These are phyloP conservation scores for Micractinium conductrix DNA, from an alignment of 139 green algal species.

Conservation along the genomic window DNA sequence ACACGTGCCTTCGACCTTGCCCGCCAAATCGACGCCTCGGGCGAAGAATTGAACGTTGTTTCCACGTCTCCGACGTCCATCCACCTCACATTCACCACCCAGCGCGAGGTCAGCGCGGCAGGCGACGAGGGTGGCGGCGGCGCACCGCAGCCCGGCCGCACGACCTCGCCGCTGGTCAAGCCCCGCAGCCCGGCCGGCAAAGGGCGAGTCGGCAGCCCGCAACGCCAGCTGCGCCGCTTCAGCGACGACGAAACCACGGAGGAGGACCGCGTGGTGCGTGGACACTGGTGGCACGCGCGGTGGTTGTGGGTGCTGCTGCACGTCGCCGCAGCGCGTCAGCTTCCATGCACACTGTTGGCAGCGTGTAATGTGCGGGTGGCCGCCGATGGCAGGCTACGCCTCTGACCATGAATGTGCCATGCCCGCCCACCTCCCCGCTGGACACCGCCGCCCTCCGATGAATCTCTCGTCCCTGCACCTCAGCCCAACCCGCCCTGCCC, in stretches of 20 bases:
- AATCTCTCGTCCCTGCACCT: too few relatives aligned
- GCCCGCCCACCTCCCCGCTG: too few relatives aligned
- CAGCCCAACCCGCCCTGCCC: neutral
- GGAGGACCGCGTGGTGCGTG: constrained; percentile 72
- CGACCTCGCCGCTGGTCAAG: neutral
- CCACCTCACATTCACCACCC: too few relatives aligned
- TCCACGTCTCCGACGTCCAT: too few relatives aligned
- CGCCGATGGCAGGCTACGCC: neutral
- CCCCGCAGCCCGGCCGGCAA: constrained; percentile 60
- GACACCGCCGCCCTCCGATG: too few relatives aligned
- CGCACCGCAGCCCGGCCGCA: neutral
- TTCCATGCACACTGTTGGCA: neutral
- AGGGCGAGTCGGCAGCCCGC: constrained; percentile 33
- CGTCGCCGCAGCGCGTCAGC: too few relatives aligned
- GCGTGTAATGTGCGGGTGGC: neutral
- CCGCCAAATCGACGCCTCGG: too few relatives aligned
- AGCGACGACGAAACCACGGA: constrained; percentile 73
- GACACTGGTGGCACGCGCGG: neutral
- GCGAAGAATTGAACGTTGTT: too few relatives aligned
- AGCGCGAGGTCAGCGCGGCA: too few relatives aligned
- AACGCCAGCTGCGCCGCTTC: neutral
- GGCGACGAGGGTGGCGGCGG: neutral
- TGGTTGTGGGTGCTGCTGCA: too few relatives aligned
- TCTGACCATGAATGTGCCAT: too few relatives aligned
- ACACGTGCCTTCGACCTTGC: too few relatives aligned